A percentile compares a stretch with the other conserved stretches of the same genome.
Evolutionary conservation across 352 stramenopile species (phyloP).

Genomic region (Pythium coloratum): DNA sequence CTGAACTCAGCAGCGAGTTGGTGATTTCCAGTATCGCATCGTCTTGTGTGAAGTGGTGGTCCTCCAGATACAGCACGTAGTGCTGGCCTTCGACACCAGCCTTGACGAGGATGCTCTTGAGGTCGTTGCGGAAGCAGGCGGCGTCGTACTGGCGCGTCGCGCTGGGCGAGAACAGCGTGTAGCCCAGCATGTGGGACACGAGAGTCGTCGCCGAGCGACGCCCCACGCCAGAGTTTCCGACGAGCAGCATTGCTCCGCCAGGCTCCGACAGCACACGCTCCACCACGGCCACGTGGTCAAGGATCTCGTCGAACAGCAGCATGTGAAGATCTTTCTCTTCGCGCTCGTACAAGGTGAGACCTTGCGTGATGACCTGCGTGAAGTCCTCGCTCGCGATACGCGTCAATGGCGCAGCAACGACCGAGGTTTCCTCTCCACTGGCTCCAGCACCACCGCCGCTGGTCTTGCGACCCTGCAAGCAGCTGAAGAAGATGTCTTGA

Average conservation of each 20-base stretch:
- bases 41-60: constrained; percentile 88
- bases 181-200: constrained; percentile 90
- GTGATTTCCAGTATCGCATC: constrained; percentile 91
- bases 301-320: constrained; percentile 91
- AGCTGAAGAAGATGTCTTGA: constrained; percentile 87
- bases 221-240: constrained; percentile 88
- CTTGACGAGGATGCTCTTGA: constrained; percentile 90
- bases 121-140: constrained; percentile 78
- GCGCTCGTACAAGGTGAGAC: constrained; percentile 93
- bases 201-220: constrained; percentile 82
- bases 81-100: constrained; percentile 81
- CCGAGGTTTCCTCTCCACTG: constrained; percentile 2
- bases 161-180: constrained; percentile 80
- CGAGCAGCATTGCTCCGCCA: constrained; percentile 88
- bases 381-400: constrained; percentile 85
- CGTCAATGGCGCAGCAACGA: constrained; percentile 39
- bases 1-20: constrained; percentile 91
- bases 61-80: constrained; percentile 91
- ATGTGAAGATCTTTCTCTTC: constrained; percentile 94
- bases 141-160: constrained; percentile 76
- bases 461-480: constrained; percentile 53
- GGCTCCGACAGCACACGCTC: constrained; percentile 88
- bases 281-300: constrained; percentile 90
- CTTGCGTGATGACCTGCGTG: constrained; percentile 77
- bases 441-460: constrained; percentile 22